Conservation (phyloP, 495 filamentous ascomycete species). For the Usnea hakonensis region DNA sequence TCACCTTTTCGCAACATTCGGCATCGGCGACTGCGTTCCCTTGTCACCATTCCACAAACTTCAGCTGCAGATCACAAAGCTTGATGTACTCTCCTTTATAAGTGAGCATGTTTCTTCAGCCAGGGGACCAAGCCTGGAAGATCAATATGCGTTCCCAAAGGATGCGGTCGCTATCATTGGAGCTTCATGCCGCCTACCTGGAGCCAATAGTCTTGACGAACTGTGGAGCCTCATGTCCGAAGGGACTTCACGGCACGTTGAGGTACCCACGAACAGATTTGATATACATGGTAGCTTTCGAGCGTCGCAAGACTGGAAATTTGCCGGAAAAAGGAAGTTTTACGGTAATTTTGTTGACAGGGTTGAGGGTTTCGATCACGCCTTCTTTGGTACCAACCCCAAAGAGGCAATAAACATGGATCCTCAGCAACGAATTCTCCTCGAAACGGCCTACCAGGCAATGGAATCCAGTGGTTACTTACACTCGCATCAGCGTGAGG, state of each 20-base stretch:
- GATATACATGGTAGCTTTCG: constrained; percentile 13
- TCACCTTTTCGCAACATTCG: constrained; percentile 26
- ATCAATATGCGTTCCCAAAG: constrained; percentile 8
- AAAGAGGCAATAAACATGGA: constrained; percentile 43
- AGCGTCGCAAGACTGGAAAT: constrained; percentile 10
- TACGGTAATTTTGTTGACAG: constrained; percentile 41
- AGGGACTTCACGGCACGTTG: constrained; percentile 15
- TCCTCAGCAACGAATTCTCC: constrained; percentile 43
- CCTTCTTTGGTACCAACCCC: constrained; percentile 44
- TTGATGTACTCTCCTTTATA: constrained; percentile 13
- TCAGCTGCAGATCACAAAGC: constrained; percentile 24
- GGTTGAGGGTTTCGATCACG: constrained; percentile 41
- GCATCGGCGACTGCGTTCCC: constrained; percentile 30
- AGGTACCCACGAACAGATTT: constrained; percentile 19
- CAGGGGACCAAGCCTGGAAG: not conserved
- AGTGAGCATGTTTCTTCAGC: no score
- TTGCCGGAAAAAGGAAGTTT: not conserved
- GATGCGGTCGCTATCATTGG: constrained; percentile 23
- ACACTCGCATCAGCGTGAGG: constrained; percentile 9
- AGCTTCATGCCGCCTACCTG: constrained; percentile 18
- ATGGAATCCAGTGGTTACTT: constrained; percentile 41
- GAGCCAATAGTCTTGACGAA: constrained; percentile 24
- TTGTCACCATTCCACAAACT: constrained; percentile 27
- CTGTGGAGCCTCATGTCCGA: constrained; percentile 25
- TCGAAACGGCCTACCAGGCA: constrained; percentile 44